Conservation (phyloP, 2,329 filamentous ascomycete species). For the Colletotrichum sp. region DNA sequence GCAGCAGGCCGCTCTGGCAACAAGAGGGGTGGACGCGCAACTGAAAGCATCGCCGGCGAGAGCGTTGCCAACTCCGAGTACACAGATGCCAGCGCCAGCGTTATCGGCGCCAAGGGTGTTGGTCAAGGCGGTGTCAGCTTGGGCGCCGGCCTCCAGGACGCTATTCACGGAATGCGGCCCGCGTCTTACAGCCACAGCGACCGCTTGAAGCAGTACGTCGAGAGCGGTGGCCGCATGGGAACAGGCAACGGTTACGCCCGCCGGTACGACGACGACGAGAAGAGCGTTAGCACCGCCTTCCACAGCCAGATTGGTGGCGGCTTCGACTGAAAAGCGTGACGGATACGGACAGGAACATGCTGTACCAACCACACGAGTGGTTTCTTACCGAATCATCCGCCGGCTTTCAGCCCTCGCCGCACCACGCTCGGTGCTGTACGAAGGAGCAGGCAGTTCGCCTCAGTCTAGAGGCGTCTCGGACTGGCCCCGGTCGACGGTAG, state of each 20-base stretch:
- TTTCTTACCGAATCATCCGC: slow-evolving; percentile 17
- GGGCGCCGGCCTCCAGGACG: slow-evolving; percentile 76
- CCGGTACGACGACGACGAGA: slow-evolving; percentile 87
- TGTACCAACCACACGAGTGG: slow-evolving; percentile 9
- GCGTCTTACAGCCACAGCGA: slow-evolving; percentile 80
- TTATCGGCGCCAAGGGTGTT: slow-evolving; percentile 76
- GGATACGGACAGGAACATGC: slow-evolving; percentile 14
- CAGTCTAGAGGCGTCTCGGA: slow-evolving; percentile 2
- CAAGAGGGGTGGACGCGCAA: slow-evolving; percentile 69
- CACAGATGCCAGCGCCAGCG: slow-evolving; percentile 81
- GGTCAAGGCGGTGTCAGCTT: slow-evolving; percentile 89
- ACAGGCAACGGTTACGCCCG: slow-evolving; percentile 64
- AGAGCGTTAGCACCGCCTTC: slow-evolving; percentile 95
- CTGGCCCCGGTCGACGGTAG: background rate
- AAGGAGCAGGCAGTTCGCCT: slow-evolving; percentile 13
- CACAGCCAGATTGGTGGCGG: slow-evolving; percentile 85
- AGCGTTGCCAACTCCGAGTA: slow-evolving; percentile 91
- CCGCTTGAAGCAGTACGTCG: slow-evolving; percentile 92
- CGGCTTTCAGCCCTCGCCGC: slow-evolving; percentile 17
- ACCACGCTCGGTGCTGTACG: slow-evolving; percentile 18
- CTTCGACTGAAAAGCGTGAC: slow-evolving; percentile 50
- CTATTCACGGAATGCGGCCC: slow-evolving; percentile 68
- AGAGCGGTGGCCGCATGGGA: slow-evolving; percentile 76
- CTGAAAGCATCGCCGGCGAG: slow-evolving; percentile 86
- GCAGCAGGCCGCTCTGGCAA: slow-evolving; percentile 65